A percentile compares a stretch with the other conserved stretches of the same genome.
These are phyloP conservation scores for Mycena capillaripes DNA, from an alignment of 768 basidiomycete species.

Conservation along the genomic window DNA sequence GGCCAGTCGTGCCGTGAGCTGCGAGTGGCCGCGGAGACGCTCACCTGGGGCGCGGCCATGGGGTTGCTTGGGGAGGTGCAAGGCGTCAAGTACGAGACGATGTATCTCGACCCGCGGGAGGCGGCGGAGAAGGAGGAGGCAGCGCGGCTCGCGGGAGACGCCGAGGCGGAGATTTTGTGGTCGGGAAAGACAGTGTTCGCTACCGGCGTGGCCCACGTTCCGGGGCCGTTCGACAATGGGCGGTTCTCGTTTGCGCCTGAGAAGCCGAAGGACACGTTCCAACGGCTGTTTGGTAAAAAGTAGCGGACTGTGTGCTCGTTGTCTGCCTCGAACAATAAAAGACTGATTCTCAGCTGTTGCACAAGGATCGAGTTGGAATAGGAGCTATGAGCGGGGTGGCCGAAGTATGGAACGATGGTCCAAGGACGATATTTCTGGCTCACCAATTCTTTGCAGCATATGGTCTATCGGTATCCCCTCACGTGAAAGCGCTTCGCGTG, in stretches of 20 bases:
- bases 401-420: background rate
- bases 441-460: too few relatives aligned
- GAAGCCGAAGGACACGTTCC: background rate
- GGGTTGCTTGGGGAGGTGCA: background rate
- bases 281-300: constrained; percentile 1
- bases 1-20: constrained; percentile 6
- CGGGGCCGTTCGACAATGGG: background rate
- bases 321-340: too few relatives aligned
- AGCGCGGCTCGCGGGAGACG: background rate
- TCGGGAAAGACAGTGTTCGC: background rate
- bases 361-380: too few relatives aligned
- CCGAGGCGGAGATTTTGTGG: background rate
- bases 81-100: background rate
- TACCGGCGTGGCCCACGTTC: background rate
- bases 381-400: too few relatives aligned
- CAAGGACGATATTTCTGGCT: too few relatives aligned
- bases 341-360: too few relatives aligned
- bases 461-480: too few relatives aligned
- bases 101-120: background rate
- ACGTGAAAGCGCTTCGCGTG: background rate
- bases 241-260: constrained; percentile 8
- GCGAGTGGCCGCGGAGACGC: background rate
- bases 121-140: constrained; percentile 3
- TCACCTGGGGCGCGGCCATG: background rate
- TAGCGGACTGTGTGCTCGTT: too few relatives aligned